Conservation (phyloP, 257 asterid genomes). For the Fraxinus anomala region DNA sequence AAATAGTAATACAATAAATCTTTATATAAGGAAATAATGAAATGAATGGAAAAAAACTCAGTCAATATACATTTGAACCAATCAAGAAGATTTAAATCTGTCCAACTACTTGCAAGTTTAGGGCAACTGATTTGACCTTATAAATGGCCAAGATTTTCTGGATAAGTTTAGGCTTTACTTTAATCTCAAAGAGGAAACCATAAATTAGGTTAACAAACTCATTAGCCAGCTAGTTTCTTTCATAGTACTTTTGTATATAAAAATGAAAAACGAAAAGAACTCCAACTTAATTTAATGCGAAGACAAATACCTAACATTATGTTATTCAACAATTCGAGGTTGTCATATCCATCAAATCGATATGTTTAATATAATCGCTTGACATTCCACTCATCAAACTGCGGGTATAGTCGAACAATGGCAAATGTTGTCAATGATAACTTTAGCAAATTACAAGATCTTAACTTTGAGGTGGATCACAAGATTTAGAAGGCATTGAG, state of each 20-base stretch:
- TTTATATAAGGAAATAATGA: background rate
- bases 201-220: slow-evolving; percentile 63
- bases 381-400: too few species aligned
- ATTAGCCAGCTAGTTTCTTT: slow-evolving; percentile 24
- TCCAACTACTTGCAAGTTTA: slow-evolving; percentile 39
- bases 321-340: background rate
- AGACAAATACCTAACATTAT: background rate
- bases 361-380: background rate
- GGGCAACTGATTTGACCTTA: slow-evolving; percentile 44
- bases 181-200: slow-evolving; percentile 15
- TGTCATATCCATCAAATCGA: background rate
- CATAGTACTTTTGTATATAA: background rate
- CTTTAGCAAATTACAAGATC: background rate
- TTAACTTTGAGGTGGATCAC: background rate
- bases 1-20: background rate
- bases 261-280: background rate
- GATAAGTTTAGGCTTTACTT: slow-evolving; percentile 35
- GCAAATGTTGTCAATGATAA: background rate
- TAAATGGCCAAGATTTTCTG: slow-evolving; percentile 17
- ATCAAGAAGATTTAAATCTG: slow-evolving; percentile 18
- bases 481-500: background rate
- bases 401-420: background rate
- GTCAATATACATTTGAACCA: slow-evolving; percentile 2
- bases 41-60: background rate
- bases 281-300: background rate